phyloP scores from a whole-genome alignment of 176 grass and related monocot genomes.

The Tillandsia leiboldiana region DNA sequence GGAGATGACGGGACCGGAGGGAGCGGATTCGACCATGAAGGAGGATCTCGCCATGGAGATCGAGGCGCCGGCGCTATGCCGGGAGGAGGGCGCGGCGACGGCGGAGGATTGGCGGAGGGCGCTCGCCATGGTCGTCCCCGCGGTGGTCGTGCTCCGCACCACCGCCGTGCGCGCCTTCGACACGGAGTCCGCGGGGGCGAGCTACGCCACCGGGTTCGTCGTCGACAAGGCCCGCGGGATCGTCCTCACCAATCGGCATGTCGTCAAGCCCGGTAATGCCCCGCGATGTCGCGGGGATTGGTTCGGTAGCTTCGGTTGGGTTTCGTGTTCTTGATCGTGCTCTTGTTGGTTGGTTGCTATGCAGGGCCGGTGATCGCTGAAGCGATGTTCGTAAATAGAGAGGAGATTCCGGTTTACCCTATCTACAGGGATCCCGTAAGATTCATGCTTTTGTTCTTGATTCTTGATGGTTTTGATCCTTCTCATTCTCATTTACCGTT shows the following conservation, averaged over 20 bases:
- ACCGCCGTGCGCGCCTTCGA: slow-evolving; percentile 89
- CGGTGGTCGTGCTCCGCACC: slow-evolving; percentile 93
- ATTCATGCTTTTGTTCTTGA: background rate
- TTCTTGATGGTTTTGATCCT: background rate
- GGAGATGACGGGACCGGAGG: slow-evolving; percentile 11
- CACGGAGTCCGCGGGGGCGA: slow-evolving; percentile 79
- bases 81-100: slow-evolving; percentile 36
- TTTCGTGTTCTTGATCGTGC: background rate
- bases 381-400: slow-evolving; percentile 95
- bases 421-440: slow-evolving; percentile 95
- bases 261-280: slow-evolving; percentile 74
- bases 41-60: slow-evolving; percentile 56
- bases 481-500: background rate
- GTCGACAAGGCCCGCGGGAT: slow-evolving; percentile 84
- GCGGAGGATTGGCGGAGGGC: slow-evolving; percentile 90
- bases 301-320: background rate
- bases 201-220: slow-evolving; percentile 98
- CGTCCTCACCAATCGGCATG: slow-evolving; percentile 96
- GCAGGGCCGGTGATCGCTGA: slow-evolving; percentile 87
- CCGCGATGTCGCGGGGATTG: background rate
- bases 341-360: background rate
- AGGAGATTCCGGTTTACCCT: slow-evolving; percentile 84
- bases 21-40: slow-evolving; percentile 19
- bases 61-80: slow-evolving; percentile 32
- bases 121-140: slow-evolving; percentile 65